Conservation (phyloP, 805 yeast genomes). For the Myxozyma lipomycoides region DNA sequence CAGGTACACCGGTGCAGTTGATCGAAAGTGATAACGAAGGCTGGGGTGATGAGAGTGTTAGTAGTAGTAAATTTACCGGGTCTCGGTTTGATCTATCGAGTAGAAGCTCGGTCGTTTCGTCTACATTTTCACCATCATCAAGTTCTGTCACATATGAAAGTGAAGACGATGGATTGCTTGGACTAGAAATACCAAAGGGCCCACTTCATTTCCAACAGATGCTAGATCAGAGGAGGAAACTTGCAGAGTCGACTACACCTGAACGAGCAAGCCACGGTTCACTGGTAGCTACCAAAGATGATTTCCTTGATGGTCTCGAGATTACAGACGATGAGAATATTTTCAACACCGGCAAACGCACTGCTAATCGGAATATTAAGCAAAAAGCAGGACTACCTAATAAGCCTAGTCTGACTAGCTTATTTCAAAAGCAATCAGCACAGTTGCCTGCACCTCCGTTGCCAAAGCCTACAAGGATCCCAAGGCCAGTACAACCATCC, state of each 20-base stretch:
- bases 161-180: constrained; percentile 23
- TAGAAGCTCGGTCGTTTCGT: constrained; percentile 19
- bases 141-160: constrained; percentile 25
- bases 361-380: constrained; percentile 15
- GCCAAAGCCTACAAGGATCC: constrained; percentile 22
- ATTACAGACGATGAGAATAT: constrained; percentile 17
- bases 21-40: constrained; percentile 15
- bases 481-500: constrained; percentile 19
- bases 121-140: constrained; percentile 25
- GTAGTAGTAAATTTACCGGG: constrained; percentile 15
- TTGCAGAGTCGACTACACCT: not conserved
- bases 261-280: constrained; percentile 3
- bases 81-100: constrained; percentile 12
- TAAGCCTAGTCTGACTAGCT: constrained; percentile 3
- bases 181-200: constrained; percentile 23
- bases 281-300: constrained; percentile 9
- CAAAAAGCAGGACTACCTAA: constrained; percentile 1
- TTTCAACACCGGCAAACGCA: constrained; percentile 16
- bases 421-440: not conserved
- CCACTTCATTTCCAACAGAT: constrained; percentile 19
- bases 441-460: not conserved
- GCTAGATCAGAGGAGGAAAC: constrained; percentile 10
- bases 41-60: constrained; percentile 26
- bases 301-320: constrained; percentile 25
- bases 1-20: constrained; percentile 13